Percentiles rank a stretch among this genome's conserved stretches.
These are phyloP conservation scores for Cajanus cajan DNA, from an alignment of 306 rosid genomes.

Conservation along the genomic window DNA sequence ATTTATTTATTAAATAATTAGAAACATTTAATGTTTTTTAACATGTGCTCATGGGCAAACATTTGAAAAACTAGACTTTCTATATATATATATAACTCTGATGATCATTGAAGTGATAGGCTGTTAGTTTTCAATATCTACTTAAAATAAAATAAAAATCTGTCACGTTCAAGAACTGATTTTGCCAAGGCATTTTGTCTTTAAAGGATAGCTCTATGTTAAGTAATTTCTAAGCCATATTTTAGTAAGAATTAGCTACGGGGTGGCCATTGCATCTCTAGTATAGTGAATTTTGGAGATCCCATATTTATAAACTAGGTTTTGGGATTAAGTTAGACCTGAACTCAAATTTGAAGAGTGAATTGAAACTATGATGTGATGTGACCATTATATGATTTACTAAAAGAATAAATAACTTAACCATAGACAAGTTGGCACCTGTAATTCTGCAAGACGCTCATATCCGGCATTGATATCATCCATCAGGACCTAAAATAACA, in stretches of 20 bases:
- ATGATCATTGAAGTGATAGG: no score
- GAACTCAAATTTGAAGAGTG: not conserved
- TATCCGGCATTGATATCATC: slow-evolving; percentile 95
- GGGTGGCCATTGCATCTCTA: no score
- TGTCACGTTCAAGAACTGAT: not conserved
- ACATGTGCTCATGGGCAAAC: not conserved
- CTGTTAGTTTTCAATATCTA: no score
- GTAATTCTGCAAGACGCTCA: slow-evolving; percentile 86
- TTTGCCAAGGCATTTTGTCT: not conserved
- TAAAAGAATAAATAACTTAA: not conserved
- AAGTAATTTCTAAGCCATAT: not conserved
- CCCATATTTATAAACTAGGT: not conserved
- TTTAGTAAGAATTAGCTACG: no score
- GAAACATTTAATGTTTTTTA: no score
- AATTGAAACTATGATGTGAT: not conserved
- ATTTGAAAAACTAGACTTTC: not conserved
- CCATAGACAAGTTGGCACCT: slow-evolving; percentile 48
- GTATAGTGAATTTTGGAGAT: no score
- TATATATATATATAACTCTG: not conserved
- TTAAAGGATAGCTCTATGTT: not conserved
- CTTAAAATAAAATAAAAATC: not conserved
- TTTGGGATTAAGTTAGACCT: not conserved
- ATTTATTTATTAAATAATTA: no score
- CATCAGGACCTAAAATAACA: slow-evolving; percentile 71
- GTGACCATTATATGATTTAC: not conserved